A percentile compares a stretch with the other conserved stretches of the same genome.
Evolutionary conservation across 192 early-diverging fungal species (phyloP).

Genomic region (Backusella parvicylindrica): DNA sequence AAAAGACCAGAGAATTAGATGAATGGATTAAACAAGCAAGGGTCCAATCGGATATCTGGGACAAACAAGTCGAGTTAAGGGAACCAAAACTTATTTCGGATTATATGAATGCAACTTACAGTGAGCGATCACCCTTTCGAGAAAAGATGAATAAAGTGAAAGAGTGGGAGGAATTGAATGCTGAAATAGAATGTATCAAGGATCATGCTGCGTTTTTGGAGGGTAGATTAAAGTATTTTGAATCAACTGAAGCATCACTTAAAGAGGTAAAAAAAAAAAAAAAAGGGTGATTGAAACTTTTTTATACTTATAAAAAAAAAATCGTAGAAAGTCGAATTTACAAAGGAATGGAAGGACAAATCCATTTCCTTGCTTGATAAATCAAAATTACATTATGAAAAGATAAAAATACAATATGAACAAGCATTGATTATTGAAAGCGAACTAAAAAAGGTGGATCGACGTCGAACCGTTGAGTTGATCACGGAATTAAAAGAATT

Average conservation of each 20-base stretch:
- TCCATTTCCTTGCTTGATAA: background rate
- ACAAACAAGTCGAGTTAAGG: background rate
- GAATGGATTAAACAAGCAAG: background rate
- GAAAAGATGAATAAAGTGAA: background rate
- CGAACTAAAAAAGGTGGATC: background rate
- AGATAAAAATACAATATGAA: background rate
- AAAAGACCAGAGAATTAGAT: background rate
- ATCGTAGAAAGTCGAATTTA: background rate
- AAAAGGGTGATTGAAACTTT: no score
- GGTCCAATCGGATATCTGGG: background rate
- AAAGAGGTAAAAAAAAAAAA: background rate
- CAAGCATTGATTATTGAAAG: background rate
- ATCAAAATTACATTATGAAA: background rate
- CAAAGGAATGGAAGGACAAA: background rate
- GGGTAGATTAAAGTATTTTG: background rate
- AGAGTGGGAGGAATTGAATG: background rate
- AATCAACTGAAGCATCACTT: background rate
- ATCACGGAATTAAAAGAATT: background rate
- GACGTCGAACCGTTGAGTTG: background rate
- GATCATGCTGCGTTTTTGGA: background rate
- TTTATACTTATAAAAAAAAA: no score
- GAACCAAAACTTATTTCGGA: background rate
- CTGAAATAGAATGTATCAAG: background rate
- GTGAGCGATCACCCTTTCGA: background rate
- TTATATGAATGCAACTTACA: background rate